Evolutionary conservation across 2,329 filamentous ascomycete species (phyloP).

Genomic region (Cercospora sojina): DNA sequence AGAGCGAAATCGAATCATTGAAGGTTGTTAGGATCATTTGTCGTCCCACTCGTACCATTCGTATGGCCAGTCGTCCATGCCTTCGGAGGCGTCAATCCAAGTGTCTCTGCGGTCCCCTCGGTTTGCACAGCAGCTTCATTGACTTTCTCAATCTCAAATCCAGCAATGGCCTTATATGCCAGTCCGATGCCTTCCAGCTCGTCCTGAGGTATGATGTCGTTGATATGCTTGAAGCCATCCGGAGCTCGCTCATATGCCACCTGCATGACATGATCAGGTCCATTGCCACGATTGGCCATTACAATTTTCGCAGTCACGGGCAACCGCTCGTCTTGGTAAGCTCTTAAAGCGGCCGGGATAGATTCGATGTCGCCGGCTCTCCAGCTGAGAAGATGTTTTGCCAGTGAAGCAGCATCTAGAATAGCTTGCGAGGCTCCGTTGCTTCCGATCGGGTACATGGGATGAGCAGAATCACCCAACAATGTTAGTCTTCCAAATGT

Average conservation of each 20-base stretch:
- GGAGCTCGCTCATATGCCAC: slow-evolving; percentile 48
- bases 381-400: slow-evolving; percentile 35
- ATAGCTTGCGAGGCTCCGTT: slow-evolving; percentile 50
- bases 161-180: slow-evolving; percentile 44
- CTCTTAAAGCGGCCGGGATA: slow-evolving; percentile 38
- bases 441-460: slow-evolving; percentile 48
- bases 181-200: slow-evolving; percentile 30
- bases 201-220: slow-evolving; percentile 33
- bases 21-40: not conserved
- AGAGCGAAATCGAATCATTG: not conserved
- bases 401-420: slow-evolving; percentile 45
- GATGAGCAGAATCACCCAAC: slow-evolving; percentile 45
- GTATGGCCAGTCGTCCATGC: slow-evolving; percentile 2
- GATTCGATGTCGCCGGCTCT: slow-evolving; percentile 24
- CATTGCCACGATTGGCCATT: slow-evolving; percentile 49
- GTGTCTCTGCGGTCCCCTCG: slow-evolving; percentile 30
- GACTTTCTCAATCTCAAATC: slow-evolving; percentile 49
- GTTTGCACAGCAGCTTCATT: slow-evolving; percentile 44
- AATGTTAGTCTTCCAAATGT: slow-evolving; percentile 41
- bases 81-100: slow-evolving; percentile 28
- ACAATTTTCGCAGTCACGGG: slow-evolving; percentile 49
- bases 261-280: slow-evolving; percentile 50
- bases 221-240: slow-evolving; percentile 44
- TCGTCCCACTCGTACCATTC: not conserved
- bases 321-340: slow-evolving; percentile 43